Percentiles rank a stretch among this genome's conserved stretches.
phyloP scores from a whole-genome alignment of 192 early-diverging fungal species.

The Geranomyces michiganensis region DNA sequence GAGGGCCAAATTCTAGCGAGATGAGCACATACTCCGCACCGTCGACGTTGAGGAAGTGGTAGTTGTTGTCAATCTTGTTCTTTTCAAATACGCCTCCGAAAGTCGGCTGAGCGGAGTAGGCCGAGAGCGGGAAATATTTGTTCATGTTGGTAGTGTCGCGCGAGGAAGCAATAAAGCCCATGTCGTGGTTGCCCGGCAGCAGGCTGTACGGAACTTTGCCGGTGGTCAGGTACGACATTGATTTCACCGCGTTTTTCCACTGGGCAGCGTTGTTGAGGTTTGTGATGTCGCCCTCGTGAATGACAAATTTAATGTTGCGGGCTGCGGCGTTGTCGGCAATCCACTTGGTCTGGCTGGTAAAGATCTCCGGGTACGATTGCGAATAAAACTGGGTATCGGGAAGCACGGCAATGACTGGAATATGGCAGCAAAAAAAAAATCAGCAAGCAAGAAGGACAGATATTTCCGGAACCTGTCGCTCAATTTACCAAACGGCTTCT shows the following conservation, averaged over 20 bases:
- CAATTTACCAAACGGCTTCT: neutral
- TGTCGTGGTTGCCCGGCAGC: neutral
- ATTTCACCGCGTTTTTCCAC: neutral
- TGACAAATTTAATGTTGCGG: neutral
- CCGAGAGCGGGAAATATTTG: neutral
- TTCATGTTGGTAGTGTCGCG: neutral
- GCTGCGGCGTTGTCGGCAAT: neutral
- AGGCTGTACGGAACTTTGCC: neutral
- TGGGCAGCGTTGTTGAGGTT: neutral
- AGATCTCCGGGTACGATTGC: neutral
- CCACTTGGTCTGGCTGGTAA: slow-evolving; percentile 1
- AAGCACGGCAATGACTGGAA: neutral
- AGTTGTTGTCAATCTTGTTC: slow-evolving; percentile 4
- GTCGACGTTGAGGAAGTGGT: neutral
- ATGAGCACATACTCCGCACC: neutral
- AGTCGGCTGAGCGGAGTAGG: neutral
- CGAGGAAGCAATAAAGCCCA: neutral
- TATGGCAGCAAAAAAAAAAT: neutral
- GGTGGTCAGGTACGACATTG: neutral
- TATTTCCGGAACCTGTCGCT: neutral
- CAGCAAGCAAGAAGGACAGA: neutral
- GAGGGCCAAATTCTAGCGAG: neutral
- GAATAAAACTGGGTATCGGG: neutral
- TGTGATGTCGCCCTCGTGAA: slow-evolving; percentile 4
- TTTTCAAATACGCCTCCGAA: neutral